Percentiles rank a stretch among this genome's conserved stretches.
phyloP scores from a whole-genome alignment of 2,329 filamentous ascomycete genomes.

The Fusarium nygamai region DNA sequence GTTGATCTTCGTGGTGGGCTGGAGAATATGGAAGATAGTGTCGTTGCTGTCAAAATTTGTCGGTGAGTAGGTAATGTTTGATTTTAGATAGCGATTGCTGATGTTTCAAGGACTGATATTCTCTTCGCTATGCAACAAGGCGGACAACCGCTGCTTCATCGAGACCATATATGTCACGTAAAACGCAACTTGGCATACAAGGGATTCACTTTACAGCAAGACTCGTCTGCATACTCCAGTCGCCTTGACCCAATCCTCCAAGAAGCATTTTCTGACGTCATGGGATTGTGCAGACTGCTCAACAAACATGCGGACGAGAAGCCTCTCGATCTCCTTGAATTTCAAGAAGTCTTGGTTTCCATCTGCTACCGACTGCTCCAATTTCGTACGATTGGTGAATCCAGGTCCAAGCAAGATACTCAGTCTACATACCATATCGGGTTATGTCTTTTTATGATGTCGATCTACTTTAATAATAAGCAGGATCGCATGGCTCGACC shows the following conservation, averaged over 20 bases:
- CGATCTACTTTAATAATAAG: background rate
- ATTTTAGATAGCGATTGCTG: background rate
- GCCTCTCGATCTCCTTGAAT: background rate
- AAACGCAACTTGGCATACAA: accelerated
- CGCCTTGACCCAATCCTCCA: accelerated
- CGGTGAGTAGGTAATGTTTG: background rate
- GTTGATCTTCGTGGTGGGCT: slow-evolving; percentile 3
- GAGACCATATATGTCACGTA: background rate
- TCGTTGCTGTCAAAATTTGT: background rate
- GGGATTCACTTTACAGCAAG: background rate
- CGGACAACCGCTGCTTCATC: background rate
- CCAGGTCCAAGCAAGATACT: background rate
- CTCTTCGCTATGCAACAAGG: slow-evolving; percentile 4
- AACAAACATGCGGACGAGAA: background rate
- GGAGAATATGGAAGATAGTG: background rate
- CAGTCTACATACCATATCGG: background rate
- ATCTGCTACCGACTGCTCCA: background rate
- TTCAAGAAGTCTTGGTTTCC: background rate
- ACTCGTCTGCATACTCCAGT: accelerated
- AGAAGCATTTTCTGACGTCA: background rate
- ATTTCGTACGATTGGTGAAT: background rate
- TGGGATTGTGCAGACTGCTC: background rate
- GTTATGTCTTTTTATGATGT: background rate
- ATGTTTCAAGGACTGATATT: background rate
- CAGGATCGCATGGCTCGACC: background rate